phyloP scores from a whole-genome alignment of 176 grass and related monocot species.

The Neostapfia colusana region DNA sequence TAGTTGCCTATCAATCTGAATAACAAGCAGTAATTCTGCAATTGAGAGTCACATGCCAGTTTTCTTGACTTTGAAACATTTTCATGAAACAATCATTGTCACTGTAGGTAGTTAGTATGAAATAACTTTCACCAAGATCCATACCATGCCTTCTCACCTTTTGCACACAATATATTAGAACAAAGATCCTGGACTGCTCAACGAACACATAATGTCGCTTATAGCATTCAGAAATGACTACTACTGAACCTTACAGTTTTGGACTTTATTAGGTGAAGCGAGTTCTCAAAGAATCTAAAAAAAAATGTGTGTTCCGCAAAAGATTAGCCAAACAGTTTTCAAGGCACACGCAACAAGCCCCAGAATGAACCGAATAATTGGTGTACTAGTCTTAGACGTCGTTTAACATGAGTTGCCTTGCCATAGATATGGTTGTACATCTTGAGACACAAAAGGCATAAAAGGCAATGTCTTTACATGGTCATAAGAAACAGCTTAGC shows the following conservation, averaged over 20 bases:
- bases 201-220: background rate
- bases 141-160: slow-evolving; percentile 1
- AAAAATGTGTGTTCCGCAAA: background rate
- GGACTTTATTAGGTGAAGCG: background rate
- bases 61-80: background rate
- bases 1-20: slow-evolving; percentile 2
- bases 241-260: background rate
- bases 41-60: background rate
- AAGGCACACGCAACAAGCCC: slow-evolving; percentile 19
- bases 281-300: slow-evolving; percentile 9
- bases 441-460: slow-evolving; percentile 20
- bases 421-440: slow-evolving; percentile 21
- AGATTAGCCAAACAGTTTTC: slow-evolving; percentile 33
- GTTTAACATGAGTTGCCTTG: background rate
- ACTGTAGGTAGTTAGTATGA: slow-evolving; percentile 8
- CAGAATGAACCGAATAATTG: slow-evolving; percentile 18
- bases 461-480: too few species aligned
- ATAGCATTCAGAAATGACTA: background rate
- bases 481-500: slow-evolving; percentile 13
- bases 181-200: slow-evolving; percentile 1
- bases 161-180: slow-evolving; percentile 7
- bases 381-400: background rate
- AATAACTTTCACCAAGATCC: slow-evolving; percentile 27
- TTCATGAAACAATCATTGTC: slow-evolving; percentile 5
- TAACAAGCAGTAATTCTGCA: slow-evolving; percentile 9